Conservation (phyloP, 805 yeast genomes). For the Kodamaea kakaduensis region DNA sequence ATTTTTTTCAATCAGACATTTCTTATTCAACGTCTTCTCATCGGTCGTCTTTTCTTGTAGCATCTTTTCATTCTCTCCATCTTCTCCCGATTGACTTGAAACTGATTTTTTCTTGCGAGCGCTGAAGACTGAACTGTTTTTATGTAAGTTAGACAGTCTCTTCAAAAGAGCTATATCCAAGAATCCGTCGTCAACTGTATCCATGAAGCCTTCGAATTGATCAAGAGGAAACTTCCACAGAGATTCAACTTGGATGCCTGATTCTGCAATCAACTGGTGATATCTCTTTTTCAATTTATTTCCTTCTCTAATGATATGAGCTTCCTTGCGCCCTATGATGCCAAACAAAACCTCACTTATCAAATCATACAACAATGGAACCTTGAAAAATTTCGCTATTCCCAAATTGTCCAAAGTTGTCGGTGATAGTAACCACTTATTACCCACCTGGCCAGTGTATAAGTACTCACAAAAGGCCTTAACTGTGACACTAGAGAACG, state of each 20-base stretch:
- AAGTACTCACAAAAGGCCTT: conserved; percentile 68
- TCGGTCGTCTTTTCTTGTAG: not conserved
- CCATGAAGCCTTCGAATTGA: conserved; percentile 52
- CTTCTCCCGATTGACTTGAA: conserved; percentile 5
- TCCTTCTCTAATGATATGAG: conserved; percentile 41
- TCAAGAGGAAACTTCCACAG: conserved; percentile 38
- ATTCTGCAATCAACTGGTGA: conserved; percentile 20
- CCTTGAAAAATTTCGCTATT: conserved; percentile 60
- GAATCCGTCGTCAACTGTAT: conserved; percentile 63
- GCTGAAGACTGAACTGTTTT: conserved; percentile 19
- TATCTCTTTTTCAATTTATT: conserved; percentile 31
- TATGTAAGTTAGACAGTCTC: conserved; percentile 36
- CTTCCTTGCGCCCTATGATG: conserved; percentile 65
- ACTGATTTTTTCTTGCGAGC: conserved; percentile 17
- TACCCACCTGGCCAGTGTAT: conserved; percentile 76
- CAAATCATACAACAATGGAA: conserved; percentile 67
- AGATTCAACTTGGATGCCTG: conserved; percentile 21
- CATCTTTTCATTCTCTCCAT: conserved; percentile 2
- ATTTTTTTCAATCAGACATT: too few species aligned
- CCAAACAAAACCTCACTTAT: conserved; percentile 67
- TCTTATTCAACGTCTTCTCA: conserved; percentile 1
- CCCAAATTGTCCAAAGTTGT: conserved; percentile 61
- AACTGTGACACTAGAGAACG: conserved; percentile 58
- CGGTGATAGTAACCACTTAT: conserved; percentile 69
- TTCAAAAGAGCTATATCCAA: conserved; percentile 52